phyloP scores from a whole-genome alignment of 1,284 basidiomycete species.

The Apiotrichum mycotoxinovorans region DNA sequence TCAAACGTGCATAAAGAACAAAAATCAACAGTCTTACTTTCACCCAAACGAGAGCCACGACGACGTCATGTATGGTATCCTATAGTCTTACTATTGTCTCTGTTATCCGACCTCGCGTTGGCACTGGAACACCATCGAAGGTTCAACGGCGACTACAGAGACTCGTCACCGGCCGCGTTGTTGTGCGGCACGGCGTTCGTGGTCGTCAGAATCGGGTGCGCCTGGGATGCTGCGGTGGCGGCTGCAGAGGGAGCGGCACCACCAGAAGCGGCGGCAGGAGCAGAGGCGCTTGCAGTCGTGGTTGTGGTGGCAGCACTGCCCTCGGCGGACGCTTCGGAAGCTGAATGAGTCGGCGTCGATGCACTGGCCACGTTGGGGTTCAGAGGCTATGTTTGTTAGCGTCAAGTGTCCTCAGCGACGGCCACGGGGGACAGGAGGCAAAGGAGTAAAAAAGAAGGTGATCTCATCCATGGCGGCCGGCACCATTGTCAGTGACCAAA shows the following conservation, averaged over 20 bases:
- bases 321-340: background rate
- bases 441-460: too few relatives aligned
- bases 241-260: background rate
- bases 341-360: background rate
- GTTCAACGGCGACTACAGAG: background rate
- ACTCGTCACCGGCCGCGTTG: constrained; percentile 2
- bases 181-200: constrained; percentile 43
- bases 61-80: too few relatives aligned
- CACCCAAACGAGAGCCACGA: too few relatives aligned
- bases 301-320: background rate
- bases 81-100: too few relatives aligned
- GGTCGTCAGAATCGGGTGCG: constrained; percentile 34
- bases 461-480: too few relatives aligned
- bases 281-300: background rate
- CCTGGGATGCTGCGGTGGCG: background rate
- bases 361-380: background rate
- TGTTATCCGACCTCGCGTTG: too few relatives aligned
- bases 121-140: too few relatives aligned
- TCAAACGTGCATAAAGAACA: too few relatives aligned
- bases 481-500: too few relatives aligned
- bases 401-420: too few relatives aligned
- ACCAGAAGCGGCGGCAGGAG: constrained; percentile 3
- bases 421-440: too few relatives aligned
- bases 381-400: background rate
- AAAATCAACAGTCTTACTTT: too few relatives aligned